Base-by-base conservation (phyloP, 108 stramenopile genomes). In the Licmophora abbreviata region DNA sequence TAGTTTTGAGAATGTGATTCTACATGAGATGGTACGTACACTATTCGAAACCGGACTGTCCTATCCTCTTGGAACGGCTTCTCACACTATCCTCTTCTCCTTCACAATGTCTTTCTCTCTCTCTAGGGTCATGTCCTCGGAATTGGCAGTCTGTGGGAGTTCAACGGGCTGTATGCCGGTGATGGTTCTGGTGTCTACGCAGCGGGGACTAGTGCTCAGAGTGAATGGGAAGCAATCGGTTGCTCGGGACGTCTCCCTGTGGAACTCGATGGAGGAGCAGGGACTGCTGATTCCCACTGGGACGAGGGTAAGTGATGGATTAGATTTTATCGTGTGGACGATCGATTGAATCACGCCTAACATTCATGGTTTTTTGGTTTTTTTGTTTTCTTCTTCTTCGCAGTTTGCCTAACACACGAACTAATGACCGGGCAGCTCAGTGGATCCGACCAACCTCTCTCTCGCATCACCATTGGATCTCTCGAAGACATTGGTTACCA, bases 41-140 rank as follows among this genome's bases (percentile, higher is more conserved):
- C n/a, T n/a, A n/a, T n/a, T n/a, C n/a, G n/a, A n/a, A n/a, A n/a
- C n/a, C n/a, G n/a, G n/a, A n/a, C n/a, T n/a, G n/a, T n/a, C n/a
- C n/a, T n/a, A n/a, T n/a, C n/a, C n/a, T n/a, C n/a, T n/a, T n/a
- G n/a, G n/a, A n/a, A n/a, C n/a, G n/a, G n/a, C n/a, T n/a, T n/a
- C n/a, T n/a, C n/a, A n/a, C n/a, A n/a, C 1, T 51, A 48, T 29
- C 2, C 21, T 27, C 36, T 49, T 9, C 54, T 70, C 29, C 44
- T 63, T 35, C 71, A 72, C 29, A 65, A 72, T 33, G 46, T 72
- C n/a, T n/a, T n/a, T n/a, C n/a, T n/a, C n/a, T n/a, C n/a, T n/a
- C n/a, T n/a, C n/a, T n/a, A n/a, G 56, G 72, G 62, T 14, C 72
- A 73, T 33, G 72, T 73, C 0, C 35, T 68, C 30, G 72, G 72